Conservation (phyloP, 257 asterid genomes). For the Coffea eugenioides region DNA sequence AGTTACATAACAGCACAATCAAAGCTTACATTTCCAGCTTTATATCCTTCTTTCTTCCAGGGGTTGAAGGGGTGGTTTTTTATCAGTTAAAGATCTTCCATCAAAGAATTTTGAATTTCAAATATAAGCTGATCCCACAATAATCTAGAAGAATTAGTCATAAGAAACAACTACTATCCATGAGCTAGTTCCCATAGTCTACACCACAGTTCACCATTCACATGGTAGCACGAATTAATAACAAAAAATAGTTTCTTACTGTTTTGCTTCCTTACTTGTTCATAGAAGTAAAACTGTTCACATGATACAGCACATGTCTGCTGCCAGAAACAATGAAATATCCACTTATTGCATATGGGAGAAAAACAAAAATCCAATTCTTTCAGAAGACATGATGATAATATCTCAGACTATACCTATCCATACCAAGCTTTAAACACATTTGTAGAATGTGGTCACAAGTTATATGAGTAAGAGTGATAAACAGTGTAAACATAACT, state of each 20-base stretch:
- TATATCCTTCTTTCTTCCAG: background rate
- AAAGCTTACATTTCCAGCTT: background rate
- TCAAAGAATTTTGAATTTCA: background rate
- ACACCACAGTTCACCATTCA: background rate
- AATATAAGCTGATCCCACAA: background rate
- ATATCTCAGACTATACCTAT: background rate
- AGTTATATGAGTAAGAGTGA: background rate
- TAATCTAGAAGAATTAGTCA: background rate
- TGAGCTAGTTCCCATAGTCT: background rate
- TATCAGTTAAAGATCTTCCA: background rate
- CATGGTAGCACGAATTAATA: background rate
- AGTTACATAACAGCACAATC: background rate
- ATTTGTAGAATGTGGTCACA: background rate
- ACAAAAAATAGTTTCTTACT: background rate
- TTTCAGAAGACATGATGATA: background rate
- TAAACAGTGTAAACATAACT: too few relatives aligned
- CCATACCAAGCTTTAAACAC: background rate
- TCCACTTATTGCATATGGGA: background rate
- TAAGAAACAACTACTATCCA: background rate
- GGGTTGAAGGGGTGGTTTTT: background rate
- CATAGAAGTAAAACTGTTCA: background rate
- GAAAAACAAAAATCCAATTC: background rate
- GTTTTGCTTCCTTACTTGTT: background rate
- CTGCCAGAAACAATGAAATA: background rate
- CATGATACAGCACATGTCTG: background rate